Evolutionary conservation across 257 asterid species (phyloP), one percentile per base, ranked within the genome.

Genomic region (Echium plantagineum): DNA sequence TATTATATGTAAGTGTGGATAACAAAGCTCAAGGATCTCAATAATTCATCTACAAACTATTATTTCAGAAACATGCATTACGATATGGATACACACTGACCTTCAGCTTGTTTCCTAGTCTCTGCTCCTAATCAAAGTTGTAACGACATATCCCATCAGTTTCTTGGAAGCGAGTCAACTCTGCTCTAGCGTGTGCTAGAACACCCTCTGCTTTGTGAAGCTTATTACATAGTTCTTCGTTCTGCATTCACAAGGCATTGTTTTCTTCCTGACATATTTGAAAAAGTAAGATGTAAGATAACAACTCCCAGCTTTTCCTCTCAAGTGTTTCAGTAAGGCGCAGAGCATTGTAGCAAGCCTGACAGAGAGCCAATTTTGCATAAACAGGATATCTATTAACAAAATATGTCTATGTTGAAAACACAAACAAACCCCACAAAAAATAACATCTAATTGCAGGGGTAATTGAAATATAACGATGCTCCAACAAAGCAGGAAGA

Each of bases 311-410:
- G 15, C 79, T 94, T 77, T 93, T 86, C 76, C 78, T 75, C 74
- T 84, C 86, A 71, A 89, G 63, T 57, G 66, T 59, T 26, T 67
- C 31, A 35, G 86, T 83, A 55, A 93, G 79, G 63, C 81, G 96
- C 71, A 93, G 69, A n/a, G 97, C 96, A 35, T 31, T 78, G 59
- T 86, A 89, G 76, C 99, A 93, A 63, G 79, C 99, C 68, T 93
- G 96, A 67, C 99, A 93, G 72, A 83, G 81, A 35, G 99, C 88
- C 26, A 97, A 90, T 80, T 86, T 93, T 59, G 94, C 99, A 73
- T 81, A 64, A 42, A 73, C 58, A 52, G 99, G 94, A 64, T 93
- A 89, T 88, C 99, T 93, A 81, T 70, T 65, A 49, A 47, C 28
- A 32, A 15, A 31, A 55, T 17, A 9, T 12, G 20, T 13, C 19